These are phyloP conservation scores for Citrus unshiu DNA, from an alignment of 345 rosid genomes.

Conservation along the genomic window DNA sequence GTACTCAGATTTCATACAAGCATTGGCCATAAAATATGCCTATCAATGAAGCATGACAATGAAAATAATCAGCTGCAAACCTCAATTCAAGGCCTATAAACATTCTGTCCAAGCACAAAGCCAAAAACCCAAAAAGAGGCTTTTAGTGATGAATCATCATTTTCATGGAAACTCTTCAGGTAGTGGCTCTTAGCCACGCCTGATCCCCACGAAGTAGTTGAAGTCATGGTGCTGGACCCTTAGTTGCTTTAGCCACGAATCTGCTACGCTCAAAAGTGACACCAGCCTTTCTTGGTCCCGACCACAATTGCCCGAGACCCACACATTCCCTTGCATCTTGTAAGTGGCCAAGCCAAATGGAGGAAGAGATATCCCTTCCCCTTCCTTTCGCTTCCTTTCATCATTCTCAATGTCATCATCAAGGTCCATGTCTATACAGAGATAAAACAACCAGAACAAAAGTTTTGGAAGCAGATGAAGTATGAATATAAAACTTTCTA, in stretches of 20 bases:
- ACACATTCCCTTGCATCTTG: constrained; percentile 97
- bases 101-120: constrained; percentile 1
- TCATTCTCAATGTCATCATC: constrained; percentile 56
- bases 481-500: not conserved
- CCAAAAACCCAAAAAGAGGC: constrained; percentile 7
- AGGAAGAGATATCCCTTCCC: constrained; percentile 59
- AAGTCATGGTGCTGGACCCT: constrained; percentile 97
- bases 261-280: constrained; percentile 89
- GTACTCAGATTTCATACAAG: constrained; percentile 1
- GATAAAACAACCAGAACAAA: not conserved
- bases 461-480: not conserved
- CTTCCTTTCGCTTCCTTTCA: constrained; percentile 50
- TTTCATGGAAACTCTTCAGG: constrained; percentile 8
- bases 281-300: constrained; percentile 75
- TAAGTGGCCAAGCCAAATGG: constrained; percentile 97
- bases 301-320: constrained; percentile 76
- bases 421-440: constrained; percentile 57
- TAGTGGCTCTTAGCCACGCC: constrained; percentile 49
- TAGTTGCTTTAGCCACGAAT: constrained; percentile 98
- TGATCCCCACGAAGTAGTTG: constrained; percentile 72
- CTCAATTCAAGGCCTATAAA: not conserved
- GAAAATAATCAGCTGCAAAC: constrained; percentile 18
- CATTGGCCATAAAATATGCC: constrained; percentile 1
- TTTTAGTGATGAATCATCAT: constrained; percentile 13
- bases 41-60: not conserved